Evolutionary conservation across 192 early-diverging fungal species (phyloP).

Genomic region (Allomyces javanicus): DNA sequence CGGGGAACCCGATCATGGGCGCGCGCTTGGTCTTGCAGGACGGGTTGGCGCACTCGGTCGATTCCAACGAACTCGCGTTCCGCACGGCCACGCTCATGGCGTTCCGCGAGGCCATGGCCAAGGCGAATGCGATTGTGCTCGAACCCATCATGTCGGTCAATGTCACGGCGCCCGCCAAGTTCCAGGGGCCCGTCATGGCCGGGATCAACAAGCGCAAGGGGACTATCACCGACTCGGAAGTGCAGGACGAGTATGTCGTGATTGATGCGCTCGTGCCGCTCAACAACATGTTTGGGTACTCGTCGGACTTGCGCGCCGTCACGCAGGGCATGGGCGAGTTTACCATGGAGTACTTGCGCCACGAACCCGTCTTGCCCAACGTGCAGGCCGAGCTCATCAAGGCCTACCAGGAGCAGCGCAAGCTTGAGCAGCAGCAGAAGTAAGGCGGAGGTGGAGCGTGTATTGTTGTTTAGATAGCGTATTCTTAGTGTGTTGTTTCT

Average conservation of each 20-base stretch:
- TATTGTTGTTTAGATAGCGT: no score
- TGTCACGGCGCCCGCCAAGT: constrained; percentile 74
- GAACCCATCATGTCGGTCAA: constrained; percentile 95
- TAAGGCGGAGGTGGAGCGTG: no score
- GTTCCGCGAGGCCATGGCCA: constrained; percentile 74
- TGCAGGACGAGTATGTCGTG: constrained; percentile 79
- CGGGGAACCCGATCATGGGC: constrained; percentile 75
- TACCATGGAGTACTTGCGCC: constrained; percentile 87
- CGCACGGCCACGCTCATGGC: constrained; percentile 65
- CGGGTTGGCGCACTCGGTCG: constrained; percentile 77
- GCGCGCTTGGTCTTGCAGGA: constrained; percentile 78
- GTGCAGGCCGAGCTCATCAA: constrained; percentile 73
- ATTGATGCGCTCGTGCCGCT: constrained; percentile 73
- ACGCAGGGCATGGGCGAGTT: constrained; percentile 98
- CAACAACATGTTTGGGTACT: constrained; percentile 98
- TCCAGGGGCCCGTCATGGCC: constrained; percentile 77
- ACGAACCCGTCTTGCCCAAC: constrained; percentile 51
- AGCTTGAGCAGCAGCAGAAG: not conserved
- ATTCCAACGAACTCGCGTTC: constrained; percentile 94
- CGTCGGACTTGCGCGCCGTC: constrained; percentile 76
- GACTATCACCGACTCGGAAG: constrained; percentile 77
- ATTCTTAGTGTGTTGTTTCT: no score
- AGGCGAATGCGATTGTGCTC: constrained; percentile 61
- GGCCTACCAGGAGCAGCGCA: constrained; percentile 59
- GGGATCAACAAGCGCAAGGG: constrained; percentile 95